These are phyloP conservation scores for Asterionellopsis glacialis DNA, from an alignment of 108 stramenopile species.

Conservation along the genomic window DNA sequence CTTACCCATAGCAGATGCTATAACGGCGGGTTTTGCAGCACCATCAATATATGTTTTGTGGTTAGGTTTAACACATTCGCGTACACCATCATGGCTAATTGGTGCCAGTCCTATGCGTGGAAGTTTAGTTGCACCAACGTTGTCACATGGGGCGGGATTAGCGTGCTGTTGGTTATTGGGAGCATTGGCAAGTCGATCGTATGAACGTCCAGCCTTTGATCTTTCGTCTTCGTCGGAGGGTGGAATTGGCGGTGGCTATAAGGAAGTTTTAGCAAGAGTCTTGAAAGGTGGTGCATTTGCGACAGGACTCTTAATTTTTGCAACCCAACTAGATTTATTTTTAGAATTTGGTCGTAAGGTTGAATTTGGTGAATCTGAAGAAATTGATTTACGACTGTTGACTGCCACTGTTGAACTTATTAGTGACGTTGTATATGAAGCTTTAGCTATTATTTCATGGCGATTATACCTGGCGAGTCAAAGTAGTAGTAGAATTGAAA, in stretches of 20 bases:
- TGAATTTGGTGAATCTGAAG: slow-evolving; percentile 61
- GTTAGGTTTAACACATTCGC: slow-evolving; percentile 34
- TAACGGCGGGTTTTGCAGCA: slow-evolving; percentile 66
- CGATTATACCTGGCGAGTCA: slow-evolving; percentile 22
- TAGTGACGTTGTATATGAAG: slow-evolving; percentile 78
- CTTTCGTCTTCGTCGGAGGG: too few species aligned
- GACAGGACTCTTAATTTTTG: slow-evolving; percentile 60
- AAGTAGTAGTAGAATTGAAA: too few species aligned
- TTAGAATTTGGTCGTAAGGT: slow-evolving; percentile 48
- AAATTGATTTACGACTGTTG: slow-evolving; percentile 40
- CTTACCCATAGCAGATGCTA: slow-evolving; percentile 59
- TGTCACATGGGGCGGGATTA: slow-evolving; percentile 76
- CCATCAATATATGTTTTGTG: slow-evolving; percentile 63
- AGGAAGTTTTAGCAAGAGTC: slow-evolving; percentile 24
- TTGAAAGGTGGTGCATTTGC: slow-evolving; percentile 77
- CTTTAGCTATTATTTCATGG: slow-evolving; percentile 38
- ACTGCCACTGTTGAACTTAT: slow-evolving; percentile 54
- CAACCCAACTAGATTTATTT: slow-evolving; percentile 71
- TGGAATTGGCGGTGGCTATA: slow-evolving; percentile 7
- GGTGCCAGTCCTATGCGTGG: slow-evolving; percentile 48
- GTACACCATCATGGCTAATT: slow-evolving; percentile 67
- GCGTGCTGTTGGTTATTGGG: slow-evolving; percentile 73
- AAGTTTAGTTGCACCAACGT: slow-evolving; percentile 60
- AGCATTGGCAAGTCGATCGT: slow-evolving; percentile 61
- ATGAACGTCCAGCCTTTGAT: slow-evolving; percentile 50